Evolutionary conservation across 2,329 filamentous ascomycete species (phyloP).

Genomic region (Colletotrichum tamarilloi): DNA sequence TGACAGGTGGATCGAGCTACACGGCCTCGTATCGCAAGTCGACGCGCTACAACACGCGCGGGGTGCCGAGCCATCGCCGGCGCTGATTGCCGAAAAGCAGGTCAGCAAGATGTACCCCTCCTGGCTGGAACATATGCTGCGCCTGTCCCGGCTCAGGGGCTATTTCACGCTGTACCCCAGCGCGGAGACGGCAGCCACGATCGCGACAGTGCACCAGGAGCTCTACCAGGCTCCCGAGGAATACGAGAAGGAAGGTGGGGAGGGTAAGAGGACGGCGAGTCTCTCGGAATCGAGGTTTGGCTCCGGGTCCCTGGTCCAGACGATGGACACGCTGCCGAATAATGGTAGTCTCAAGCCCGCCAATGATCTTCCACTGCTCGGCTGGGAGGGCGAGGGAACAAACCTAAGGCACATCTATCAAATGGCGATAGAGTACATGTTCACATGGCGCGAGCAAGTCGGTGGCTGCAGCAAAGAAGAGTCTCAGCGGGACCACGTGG

Average conservation of each 20-base stretch:
- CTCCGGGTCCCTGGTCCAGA: conserved; percentile 50
- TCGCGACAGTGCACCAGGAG: conserved; percentile 84
- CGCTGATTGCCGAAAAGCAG: conserved; percentile 62
- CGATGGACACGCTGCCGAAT: conserved; percentile 61
- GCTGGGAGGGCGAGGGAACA: conserved; percentile 70
- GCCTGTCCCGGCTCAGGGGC: conserved; percentile 79
- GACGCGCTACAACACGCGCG: conserved; percentile 56
- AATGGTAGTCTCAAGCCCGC: conserved; percentile 57
- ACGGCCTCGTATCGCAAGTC: conserved; percentile 78
- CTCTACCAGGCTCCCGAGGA: conserved; percentile 80
- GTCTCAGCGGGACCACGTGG: conserved; percentile 40
- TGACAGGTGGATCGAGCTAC: conserved; percentile 87
- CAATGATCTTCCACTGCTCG: conserved; percentile 66
- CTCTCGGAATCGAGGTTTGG: conserved; percentile 37
- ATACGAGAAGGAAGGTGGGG: conserved; percentile 50
- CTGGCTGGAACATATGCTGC: conserved; percentile 82
- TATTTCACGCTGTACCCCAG: conserved; percentile 86
- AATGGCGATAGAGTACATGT: conserved; percentile 63
- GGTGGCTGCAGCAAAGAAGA: conserved; percentile 70
- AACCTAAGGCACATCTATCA: conserved; percentile 52
- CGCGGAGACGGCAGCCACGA: conserved; percentile 59
- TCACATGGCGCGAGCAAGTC: conserved; percentile 69
- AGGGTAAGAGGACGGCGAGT: conserved; percentile 39
- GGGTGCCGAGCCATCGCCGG: conserved; percentile 46
- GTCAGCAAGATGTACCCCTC: conserved; percentile 77